phyloP scores from a whole-genome alignment of 441 rosid genomes.

The Hypseocharis bilobata region DNA sequence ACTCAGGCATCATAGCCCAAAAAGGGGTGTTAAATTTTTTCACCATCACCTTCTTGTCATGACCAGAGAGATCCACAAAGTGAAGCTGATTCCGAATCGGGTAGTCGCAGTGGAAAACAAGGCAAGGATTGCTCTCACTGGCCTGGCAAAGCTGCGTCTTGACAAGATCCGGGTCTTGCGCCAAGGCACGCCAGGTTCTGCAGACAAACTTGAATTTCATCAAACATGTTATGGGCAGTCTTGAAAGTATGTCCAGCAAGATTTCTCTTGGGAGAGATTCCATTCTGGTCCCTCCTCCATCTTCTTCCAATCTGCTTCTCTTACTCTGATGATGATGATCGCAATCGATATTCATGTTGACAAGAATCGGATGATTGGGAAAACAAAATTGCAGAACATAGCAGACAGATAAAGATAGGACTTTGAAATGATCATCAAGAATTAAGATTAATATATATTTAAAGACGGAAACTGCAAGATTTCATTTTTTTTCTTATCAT shows the following conservation, averaged over 20 bases:
- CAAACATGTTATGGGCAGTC: slow-evolving; percentile 60
- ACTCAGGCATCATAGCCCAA: slow-evolving; percentile 49
- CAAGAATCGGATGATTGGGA: slow-evolving; percentile 15
- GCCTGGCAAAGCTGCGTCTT: slow-evolving; percentile 23
- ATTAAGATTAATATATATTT: neutral
- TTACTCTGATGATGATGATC: slow-evolving; percentile 12
- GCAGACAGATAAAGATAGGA: neutral
- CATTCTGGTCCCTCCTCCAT: slow-evolving; percentile 26
- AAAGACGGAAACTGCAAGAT: neutral
- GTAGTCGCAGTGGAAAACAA: slow-evolving; percentile 65
- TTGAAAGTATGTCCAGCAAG: slow-evolving; percentile 49
- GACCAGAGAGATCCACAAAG: slow-evolving; percentile 46
- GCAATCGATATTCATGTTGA: slow-evolving; percentile 13
- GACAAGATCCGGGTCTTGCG: slow-evolving; percentile 37
- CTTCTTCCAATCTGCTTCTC: slow-evolving; percentile 16
- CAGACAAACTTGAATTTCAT: slow-evolving; percentile 61
- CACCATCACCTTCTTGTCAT: slow-evolving; percentile 26
- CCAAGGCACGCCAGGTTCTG: slow-evolving; percentile 51
- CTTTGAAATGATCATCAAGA: neutral
- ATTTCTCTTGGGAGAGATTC: slow-evolving; percentile 61
- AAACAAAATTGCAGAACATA: neutral
- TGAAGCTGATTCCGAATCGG: slow-evolving; percentile 60
- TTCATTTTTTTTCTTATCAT: too few relatives aligned
- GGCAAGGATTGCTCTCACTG: slow-evolving; percentile 38
- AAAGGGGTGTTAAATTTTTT: slow-evolving; percentile 44